phyloP scores from a whole-genome alignment of 495 filamentous ascomycete genomes.

The Lichenothelia convexa region DNA sequence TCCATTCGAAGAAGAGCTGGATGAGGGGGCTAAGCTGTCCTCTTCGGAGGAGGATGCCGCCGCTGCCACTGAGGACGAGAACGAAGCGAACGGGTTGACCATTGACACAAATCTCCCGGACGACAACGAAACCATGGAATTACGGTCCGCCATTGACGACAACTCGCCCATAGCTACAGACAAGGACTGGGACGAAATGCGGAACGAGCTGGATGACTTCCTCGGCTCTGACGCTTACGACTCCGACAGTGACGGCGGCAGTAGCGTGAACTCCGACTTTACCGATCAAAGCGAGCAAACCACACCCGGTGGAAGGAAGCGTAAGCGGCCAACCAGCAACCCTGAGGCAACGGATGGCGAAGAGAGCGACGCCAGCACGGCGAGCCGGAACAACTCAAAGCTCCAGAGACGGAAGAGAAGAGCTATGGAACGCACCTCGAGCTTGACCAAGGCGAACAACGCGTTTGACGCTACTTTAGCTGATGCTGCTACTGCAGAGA shows the following conservation, averaged over 20 bases:
- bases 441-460: constrained; percentile 18
- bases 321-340: constrained; percentile 6
- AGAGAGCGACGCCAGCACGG: constrained; percentile 9
- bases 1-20: constrained; percentile 6
- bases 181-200: constrained; percentile 42
- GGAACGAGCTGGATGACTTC: constrained; percentile 65
- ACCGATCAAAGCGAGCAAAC: neutral
- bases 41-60: constrained; percentile 13
- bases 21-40: constrained; percentile 7
- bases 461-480: too few relatives aligned
- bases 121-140: constrained; percentile 4
- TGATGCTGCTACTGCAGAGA: too few relatives aligned
- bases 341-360: constrained; percentile 6
- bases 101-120: constrained; percentile 1
- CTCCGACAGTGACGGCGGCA: constrained; percentile 18
- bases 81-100: constrained; percentile 3
- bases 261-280: constrained; percentile 19
- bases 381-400: constrained; percentile 25
- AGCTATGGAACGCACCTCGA: constrained; percentile 20
- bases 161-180: constrained; percentile 27
- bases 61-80: constrained; percentile 14
- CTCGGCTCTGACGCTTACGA: constrained; percentile 46
- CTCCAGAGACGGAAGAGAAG: constrained; percentile 26
- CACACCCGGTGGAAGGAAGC: constrained; percentile 11
- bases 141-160: constrained; percentile 5